Evolutionary conservation across 352 stramenopile species (phyloP).

Genomic region (Phytophthora parvispora): DNA sequence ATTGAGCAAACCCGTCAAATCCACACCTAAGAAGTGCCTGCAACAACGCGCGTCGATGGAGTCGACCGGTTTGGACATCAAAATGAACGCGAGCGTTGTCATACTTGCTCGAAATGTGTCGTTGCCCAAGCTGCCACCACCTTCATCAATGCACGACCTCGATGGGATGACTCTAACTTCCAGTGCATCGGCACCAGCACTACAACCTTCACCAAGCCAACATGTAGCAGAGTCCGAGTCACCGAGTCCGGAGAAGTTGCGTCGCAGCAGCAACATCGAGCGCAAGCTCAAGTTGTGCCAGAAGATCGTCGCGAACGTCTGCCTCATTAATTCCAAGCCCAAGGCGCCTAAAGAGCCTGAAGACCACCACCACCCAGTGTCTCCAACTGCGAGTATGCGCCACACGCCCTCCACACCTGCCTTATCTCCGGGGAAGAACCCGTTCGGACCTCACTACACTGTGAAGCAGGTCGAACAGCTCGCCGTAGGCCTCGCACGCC

Average conservation of each 20-base stretch:
- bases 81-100: slow-evolving; percentile 48
- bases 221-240: background rate
- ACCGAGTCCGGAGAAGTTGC: slow-evolving; percentile 20
- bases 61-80: slow-evolving; percentile 22
- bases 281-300: slow-evolving; percentile 73
- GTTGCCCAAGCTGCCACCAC: slow-evolving; percentile 38
- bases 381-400: slow-evolving; percentile 10
- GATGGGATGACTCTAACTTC: slow-evolving; percentile 20
- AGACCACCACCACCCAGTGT: slow-evolving; percentile 7
- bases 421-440: slow-evolving; percentile 34
- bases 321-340: slow-evolving; percentile 24
- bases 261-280: slow-evolving; percentile 55
- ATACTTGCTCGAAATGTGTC: slow-evolving; percentile 47
- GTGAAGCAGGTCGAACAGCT: slow-evolving; percentile 71
- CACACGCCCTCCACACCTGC: slow-evolving; percentile 1
- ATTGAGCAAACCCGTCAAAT: slow-evolving; percentile 35
- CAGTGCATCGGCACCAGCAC: slow-evolving; percentile 31
- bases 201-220: slow-evolving; percentile 7
- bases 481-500: slow-evolving; percentile 49
- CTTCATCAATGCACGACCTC: slow-evolving; percentile 1
- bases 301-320: slow-evolving; percentile 39
- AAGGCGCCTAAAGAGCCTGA: slow-evolving; percentile 16
- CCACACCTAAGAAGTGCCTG: slow-evolving; percentile 47
- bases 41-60: slow-evolving; percentile 3
- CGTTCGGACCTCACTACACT: slow-evolving; percentile 70